Evolutionary conservation across 2,329 filamentous ascomycete species (phyloP).

Genomic region (Pseudomassariella vexata): DNA sequence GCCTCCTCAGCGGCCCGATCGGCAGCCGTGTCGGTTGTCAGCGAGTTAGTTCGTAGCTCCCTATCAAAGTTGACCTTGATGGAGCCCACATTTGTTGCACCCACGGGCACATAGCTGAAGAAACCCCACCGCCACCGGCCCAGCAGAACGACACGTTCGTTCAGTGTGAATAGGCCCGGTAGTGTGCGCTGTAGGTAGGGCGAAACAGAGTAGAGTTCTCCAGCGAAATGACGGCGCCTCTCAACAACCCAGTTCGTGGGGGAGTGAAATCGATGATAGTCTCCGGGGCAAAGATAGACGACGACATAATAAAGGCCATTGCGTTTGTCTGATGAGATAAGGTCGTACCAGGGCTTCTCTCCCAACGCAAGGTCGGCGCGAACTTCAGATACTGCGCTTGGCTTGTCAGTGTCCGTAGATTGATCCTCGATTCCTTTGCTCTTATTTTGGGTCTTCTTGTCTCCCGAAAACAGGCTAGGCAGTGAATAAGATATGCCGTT

Average conservation of each 20-base stretch:
- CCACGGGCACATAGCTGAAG: constrained; percentile 93
- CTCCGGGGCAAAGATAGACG: constrained; percentile 91
- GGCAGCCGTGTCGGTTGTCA: constrained; percentile 87
- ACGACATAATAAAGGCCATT: constrained; percentile 88
- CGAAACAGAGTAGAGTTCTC: constrained; percentile 90
- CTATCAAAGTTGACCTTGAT: constrained; percentile 97
- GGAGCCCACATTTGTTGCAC: constrained; percentile 93
- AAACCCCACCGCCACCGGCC: constrained; percentile 96
- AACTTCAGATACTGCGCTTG: constrained; percentile 76
- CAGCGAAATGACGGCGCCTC: constrained; percentile 91
- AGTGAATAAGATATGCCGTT: constrained; percentile 96
- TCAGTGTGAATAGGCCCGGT: constrained; percentile 91
- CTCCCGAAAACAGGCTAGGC: constrained; percentile 79
- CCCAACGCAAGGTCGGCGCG: constrained; percentile 74
- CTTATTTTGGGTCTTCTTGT: constrained; percentile 35
- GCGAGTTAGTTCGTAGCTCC: constrained; percentile 86
- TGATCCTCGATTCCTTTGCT: constrained; percentile 60
- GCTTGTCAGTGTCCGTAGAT: constrained; percentile 55
- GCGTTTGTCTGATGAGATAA: constrained; percentile 54
- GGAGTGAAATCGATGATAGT: constrained; percentile 98
- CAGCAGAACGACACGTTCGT: constrained; percentile 89
- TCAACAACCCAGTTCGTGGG: constrained; percentile 94
- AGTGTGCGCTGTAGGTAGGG: constrained; percentile 91
- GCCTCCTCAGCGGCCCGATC: constrained; percentile 81
- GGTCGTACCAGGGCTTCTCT: constrained; percentile 64